A percentile compares a stretch with the other conserved stretches of the same genome.
These are phyloP conservation scores for Colletotrichum falcatum DNA, from an alignment of 2,329 filamentous ascomycete genomes.

Conservation along the genomic window DNA sequence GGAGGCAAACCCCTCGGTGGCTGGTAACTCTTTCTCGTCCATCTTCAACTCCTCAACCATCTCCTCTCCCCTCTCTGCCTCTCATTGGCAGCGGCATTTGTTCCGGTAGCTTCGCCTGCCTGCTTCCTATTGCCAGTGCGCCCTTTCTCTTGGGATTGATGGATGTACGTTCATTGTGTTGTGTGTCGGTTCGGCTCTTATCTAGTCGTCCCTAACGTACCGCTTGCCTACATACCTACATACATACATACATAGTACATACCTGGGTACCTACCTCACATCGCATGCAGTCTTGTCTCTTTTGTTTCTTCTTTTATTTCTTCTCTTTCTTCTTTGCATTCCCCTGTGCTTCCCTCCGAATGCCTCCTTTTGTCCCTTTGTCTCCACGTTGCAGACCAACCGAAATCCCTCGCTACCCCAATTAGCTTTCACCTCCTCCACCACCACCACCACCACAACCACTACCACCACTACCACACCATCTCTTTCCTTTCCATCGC, in stretches of 20 bases:
- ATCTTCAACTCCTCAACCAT: neutral
- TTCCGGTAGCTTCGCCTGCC: neutral
- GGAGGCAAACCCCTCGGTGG: neutral
- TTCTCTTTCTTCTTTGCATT: neutral
- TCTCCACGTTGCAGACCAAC: constrained; percentile 10
- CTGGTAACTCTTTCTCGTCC: neutral
- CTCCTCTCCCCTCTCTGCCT: neutral
- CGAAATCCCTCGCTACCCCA: neutral
- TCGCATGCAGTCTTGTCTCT: constrained; percentile 14
- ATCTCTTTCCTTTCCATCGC: neutral
- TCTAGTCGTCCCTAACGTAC: constrained; percentile 2
- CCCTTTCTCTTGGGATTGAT: constrained; percentile 27
- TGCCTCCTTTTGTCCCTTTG: constrained; percentile 2
- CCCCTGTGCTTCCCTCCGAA: constrained; percentile 7
- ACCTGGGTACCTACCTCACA: neutral
- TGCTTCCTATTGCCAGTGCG: constrained; percentile 1
- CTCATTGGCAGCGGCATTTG: constrained; percentile 29
- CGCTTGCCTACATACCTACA: too few species aligned
- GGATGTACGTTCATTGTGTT: neutral
- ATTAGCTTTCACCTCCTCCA: neutral
- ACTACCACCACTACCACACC: too few species aligned
- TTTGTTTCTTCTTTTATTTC: neutral
- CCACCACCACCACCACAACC: neutral
- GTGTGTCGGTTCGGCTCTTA: neutral
- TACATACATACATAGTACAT: neutral